Evolutionary conservation across 768 basidiomycete species (phyloP).

Genomic region (Russula virescens): DNA sequence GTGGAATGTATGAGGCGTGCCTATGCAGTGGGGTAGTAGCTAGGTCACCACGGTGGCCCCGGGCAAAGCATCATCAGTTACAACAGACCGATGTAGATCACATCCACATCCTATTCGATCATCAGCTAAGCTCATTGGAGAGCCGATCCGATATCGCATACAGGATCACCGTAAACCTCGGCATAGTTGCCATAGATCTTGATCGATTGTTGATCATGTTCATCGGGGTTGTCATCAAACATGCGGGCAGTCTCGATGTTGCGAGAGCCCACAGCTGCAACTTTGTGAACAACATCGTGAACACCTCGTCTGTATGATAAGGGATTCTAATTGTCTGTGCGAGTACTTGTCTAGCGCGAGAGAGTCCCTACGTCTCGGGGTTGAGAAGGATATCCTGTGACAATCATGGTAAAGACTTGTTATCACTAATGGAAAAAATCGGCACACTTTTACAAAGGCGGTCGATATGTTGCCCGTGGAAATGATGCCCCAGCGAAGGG

Average conservation of each 20-base stretch:
- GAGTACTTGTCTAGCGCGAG: neutral
- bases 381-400: slow-evolving; percentile 73
- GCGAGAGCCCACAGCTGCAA: slow-evolving; percentile 75
- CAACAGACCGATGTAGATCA: slow-evolving; percentile 60
- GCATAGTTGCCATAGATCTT: slow-evolving; percentile 71
- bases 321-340: neutral
- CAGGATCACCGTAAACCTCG: slow-evolving; percentile 30
- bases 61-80: too few relatives aligned
- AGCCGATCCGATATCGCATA: slow-evolving; percentile 10
- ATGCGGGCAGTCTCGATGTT: slow-evolving; percentile 57
- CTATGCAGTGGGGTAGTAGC: slow-evolving; percentile 31
- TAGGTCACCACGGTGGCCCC: neutral
- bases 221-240: slow-evolving; percentile 56
- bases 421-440: too few relatives aligned
- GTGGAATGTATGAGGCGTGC: slow-evolving; percentile 83
- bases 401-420: too few relatives aligned
- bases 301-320: slow-evolving; percentile 49
- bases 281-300: slow-evolving; percentile 59
- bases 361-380: slow-evolving; percentile 55
- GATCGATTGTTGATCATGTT: slow-evolving; percentile 43
- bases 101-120: slow-evolving; percentile 52
- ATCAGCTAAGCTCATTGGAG: neutral
- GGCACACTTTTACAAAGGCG: slow-evolving; percentile 48
- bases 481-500: slow-evolving; percentile 80
- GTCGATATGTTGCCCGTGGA: slow-evolving; percentile 72